Conservation (phyloP, 2,329 filamentous ascomycete genomes). For the Gaeumannomyces sp. region DNA sequence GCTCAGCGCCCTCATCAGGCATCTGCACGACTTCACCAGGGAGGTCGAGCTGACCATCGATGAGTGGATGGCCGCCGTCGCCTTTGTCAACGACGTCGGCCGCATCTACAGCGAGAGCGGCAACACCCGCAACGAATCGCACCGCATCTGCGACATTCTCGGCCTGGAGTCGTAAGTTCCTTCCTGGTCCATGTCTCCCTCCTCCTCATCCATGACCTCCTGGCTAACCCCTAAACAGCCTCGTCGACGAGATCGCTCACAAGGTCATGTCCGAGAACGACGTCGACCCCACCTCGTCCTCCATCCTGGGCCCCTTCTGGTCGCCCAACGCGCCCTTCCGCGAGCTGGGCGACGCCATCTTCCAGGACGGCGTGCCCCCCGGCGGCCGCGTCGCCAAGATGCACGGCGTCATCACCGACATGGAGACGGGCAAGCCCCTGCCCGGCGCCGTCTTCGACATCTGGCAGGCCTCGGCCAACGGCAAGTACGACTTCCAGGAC, state of each 20-base stretch:
- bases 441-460: constrained; percentile 63
- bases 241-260: constrained; percentile 78
- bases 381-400: constrained; percentile 52
- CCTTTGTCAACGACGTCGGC: constrained; percentile 59
- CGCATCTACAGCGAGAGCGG: constrained; percentile 50
- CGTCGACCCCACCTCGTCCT: constrained; percentile 59
- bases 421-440: constrained; percentile 57
- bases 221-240: constrained; percentile 25
- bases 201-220: no score
- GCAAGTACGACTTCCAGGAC: constrained; percentile 61
- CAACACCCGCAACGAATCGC: constrained; percentile 65
- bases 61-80: constrained; percentile 65
- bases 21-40: constrained; percentile 76
- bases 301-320: constrained; percentile 84
- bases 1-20: constrained; percentile 60
- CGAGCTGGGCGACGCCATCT: constrained; percentile 63
- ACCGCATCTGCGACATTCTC: constrained; percentile 66
- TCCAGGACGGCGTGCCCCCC: constrained; percentile 40
- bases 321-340: constrained; percentile 63
- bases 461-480: constrained; percentile 74
- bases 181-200: background rate
- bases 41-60: constrained; percentile 74
- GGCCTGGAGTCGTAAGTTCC: constrained; percentile 59
- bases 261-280: constrained; percentile 48
- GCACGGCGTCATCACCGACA: constrained; percentile 54